Conservation (phyloP, 208 protist species). For the Acanthamoeba castellanii region DNA sequence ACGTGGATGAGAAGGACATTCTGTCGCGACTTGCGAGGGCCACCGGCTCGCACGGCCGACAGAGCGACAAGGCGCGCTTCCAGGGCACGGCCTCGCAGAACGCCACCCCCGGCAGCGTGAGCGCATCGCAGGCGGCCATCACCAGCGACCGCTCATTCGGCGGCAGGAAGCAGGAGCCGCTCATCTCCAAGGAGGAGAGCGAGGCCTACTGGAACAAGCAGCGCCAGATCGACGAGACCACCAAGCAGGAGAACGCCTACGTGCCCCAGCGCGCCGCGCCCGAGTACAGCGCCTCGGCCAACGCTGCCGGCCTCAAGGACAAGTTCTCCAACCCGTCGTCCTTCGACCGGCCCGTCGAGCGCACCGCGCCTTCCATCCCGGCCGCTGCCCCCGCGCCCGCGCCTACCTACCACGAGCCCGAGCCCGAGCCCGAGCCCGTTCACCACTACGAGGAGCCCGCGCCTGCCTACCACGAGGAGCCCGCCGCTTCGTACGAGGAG, state of each 20-base stretch:
- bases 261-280: constrained; percentile 1
- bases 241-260: constrained; percentile 30
- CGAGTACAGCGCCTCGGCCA: neutral
- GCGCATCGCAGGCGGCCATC: neutral
- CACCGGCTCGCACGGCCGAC: constrained; percentile 18
- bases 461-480: neutral
- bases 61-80: constrained; percentile 38
- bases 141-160: neutral
- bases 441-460: neutral
- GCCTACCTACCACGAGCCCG: neutral
- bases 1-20: constrained; percentile 28
- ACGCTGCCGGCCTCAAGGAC: neutral
- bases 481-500: neutral
- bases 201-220: constrained; percentile 3
- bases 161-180: neutral
- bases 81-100: neutral
- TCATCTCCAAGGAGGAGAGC: constrained; percentile 1
- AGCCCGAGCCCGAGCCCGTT: neutral
- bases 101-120: constrained; percentile 9
- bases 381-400: neutral
- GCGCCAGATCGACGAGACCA: constrained; percentile 1
- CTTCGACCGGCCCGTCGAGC: neutral
- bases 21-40: neutral
- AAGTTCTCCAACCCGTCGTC: neutral
- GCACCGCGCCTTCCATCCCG: neutral